Evolutionary conservation across 306 rosid genomes (phyloP).

Genomic region (Quercus glauca): DNA sequence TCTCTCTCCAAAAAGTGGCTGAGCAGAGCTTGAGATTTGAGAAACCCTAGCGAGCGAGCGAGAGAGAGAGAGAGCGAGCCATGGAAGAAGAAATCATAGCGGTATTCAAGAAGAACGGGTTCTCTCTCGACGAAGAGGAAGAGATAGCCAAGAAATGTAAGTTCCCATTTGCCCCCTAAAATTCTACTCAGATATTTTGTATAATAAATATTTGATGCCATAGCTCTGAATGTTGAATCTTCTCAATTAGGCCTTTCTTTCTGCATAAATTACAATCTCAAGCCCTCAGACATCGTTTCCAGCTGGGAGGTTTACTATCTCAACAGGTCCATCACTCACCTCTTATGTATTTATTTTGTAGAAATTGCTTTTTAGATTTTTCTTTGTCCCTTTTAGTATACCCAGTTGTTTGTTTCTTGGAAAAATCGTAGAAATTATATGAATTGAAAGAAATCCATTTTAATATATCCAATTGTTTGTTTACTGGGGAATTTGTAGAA

Average conservation of each 20-base stretch:
- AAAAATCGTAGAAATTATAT: background rate
- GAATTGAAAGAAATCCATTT: background rate
- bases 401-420: background rate
- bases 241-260: constrained; percentile 54
- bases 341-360: background rate
- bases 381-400: background rate
- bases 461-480: background rate
- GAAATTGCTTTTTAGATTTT: background rate
- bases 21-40: constrained; percentile 13
- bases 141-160: constrained; percentile 76
- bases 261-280: constrained; percentile 70
- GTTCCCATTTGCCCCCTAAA: background rate
- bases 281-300: constrained; percentile 76
- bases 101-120: constrained; percentile 53
- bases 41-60: constrained; percentile 52
- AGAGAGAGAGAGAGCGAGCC: constrained; percentile 17
- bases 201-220: background rate
- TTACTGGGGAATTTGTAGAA: background rate
- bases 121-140: constrained; percentile 63
- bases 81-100: constrained; percentile 81
- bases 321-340: constrained; percentile 54
- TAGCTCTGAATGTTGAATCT: constrained; percentile 2
- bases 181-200: background rate
- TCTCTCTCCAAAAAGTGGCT: background rate
- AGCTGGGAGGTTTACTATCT: constrained; percentile 92